A percentile compares a stretch with the other conserved stretches of the same genome.
These are phyloP conservation scores for Penium margaritaceum DNA, from an alignment of 139 green algal species.

Conservation along the genomic window DNA sequence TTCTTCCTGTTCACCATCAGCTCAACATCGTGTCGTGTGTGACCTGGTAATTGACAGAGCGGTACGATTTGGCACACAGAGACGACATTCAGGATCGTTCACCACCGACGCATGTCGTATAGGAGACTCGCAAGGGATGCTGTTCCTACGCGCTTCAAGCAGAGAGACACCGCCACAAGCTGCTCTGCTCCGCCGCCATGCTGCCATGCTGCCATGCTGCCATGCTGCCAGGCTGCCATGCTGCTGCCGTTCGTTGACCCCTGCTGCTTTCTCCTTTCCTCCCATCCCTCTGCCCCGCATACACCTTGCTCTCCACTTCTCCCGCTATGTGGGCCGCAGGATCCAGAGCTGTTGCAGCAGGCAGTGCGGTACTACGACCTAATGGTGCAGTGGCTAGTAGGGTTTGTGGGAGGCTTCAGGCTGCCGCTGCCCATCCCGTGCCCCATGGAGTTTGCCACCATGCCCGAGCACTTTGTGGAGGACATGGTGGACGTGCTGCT, in stretches of 20 bases:
- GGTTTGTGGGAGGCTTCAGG: constrained; percentile 27
- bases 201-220: neutral
- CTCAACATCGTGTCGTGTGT: too few species aligned
- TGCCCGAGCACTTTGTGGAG: constrained; percentile 81
- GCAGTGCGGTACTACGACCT: constrained; percentile 63
- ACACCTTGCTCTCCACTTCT: neutral
- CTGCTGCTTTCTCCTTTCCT: neutral
- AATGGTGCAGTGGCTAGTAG: constrained; percentile 61
- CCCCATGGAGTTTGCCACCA: constrained; percentile 35
- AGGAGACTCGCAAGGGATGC: too few species aligned
- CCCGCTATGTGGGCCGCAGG: constrained; percentile 18
- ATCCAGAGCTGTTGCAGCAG: constrained; percentile 55
- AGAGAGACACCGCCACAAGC: too few species aligned
- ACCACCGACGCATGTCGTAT: too few species aligned
- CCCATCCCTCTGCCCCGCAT: constrained; percentile 3
- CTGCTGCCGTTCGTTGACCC: neutral
- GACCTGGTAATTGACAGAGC: too few species aligned
- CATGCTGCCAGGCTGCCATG: neutral
- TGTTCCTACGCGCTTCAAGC: too few species aligned
- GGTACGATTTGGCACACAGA: neutral
- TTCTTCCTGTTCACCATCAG: too few species aligned
- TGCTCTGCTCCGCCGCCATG: too few species aligned
- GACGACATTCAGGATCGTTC: too few species aligned
- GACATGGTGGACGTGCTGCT: constrained; percentile 68
- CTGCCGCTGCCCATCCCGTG: constrained; percentile 26